phyloP scores from a whole-genome alignment of 2,329 filamentous ascomycete genomes.

The Leptographium lundbergii region DNA sequence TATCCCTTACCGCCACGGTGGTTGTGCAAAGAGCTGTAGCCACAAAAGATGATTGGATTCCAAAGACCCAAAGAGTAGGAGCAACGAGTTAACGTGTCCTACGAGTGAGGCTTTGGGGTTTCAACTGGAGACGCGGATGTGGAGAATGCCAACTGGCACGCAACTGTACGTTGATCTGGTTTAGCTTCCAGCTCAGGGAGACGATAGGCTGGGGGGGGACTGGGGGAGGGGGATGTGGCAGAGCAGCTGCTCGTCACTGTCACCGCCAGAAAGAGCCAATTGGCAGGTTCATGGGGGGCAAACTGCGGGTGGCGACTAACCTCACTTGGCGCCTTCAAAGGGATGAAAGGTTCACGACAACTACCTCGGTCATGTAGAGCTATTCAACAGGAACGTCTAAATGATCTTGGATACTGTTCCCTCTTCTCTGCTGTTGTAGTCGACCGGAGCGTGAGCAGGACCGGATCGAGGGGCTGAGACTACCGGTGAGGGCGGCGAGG shows the following conservation, averaged over 20 bases:
- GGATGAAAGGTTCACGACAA: background rate
- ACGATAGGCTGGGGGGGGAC: background rate
- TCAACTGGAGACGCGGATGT: conserved; percentile 21
- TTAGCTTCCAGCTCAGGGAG: background rate
- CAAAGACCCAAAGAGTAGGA: conserved; percentile 35
- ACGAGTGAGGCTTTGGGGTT: conserved; percentile 29
- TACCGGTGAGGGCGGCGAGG: too few species aligned
- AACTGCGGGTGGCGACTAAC: background rate
- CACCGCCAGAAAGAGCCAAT: background rate
- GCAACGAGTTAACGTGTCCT: conserved; percentile 55
- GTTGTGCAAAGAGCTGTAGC: conserved; percentile 2
- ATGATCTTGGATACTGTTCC: background rate
- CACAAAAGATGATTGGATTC: conserved; percentile 31
- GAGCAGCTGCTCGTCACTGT: background rate
- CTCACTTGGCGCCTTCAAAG: background rate
- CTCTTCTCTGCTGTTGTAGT: too few species aligned
- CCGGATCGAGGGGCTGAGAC: background rate
- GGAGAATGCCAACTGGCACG: conserved; percentile 26
- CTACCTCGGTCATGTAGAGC: background rate
- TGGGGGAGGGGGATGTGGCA: too few species aligned
- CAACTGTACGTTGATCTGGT: conserved; percentile 20
- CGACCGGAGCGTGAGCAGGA: background rate
- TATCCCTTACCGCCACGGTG: conserved; percentile 38
- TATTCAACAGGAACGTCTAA: background rate
- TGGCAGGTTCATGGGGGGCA: background rate